Percentiles rank a stretch among this genome's conserved stretches.
Evolutionary conservation across 176 grass and related monocot genomes (phyloP).

Genomic region (Zizania latifolia): DNA sequence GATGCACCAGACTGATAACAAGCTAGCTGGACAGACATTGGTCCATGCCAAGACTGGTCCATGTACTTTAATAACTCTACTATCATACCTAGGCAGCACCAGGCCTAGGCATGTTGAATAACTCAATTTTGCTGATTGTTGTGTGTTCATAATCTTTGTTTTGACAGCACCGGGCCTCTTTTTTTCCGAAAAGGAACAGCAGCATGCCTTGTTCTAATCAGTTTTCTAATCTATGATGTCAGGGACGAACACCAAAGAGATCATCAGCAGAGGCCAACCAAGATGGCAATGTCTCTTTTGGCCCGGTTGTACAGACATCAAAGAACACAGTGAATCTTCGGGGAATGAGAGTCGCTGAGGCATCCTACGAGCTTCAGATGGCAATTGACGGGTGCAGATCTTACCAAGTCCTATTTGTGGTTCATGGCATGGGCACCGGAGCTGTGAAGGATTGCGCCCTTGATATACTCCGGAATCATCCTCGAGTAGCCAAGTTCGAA

Average conservation of each 20-base stretch:
- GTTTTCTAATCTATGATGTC: neutral
- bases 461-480: conserved; percentile 42
- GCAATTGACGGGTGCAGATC: conserved; percentile 49
- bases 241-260: conserved; percentile 15
- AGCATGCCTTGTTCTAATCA: neutral
- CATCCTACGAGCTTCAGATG: conserved; percentile 42
- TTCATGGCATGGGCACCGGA: conserved; percentile 63
- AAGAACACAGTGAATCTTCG: conserved; percentile 67
- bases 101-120: neutral
- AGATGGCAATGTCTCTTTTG: conserved; percentile 29
- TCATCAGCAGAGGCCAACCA: neutral
- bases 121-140: neutral
- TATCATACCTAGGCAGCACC: conserved; percentile 6
- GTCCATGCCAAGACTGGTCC: conserved; percentile 34
- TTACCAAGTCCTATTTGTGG: conserved; percentile 44
- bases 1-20: conserved; percentile 27
- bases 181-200: too few species aligned
- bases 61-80: conserved; percentile 22
- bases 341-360: conserved; percentile 50
- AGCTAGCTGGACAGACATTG: conserved; percentile 31
- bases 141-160: neutral
- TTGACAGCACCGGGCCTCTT: neutral
- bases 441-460: conserved; percentile 50
- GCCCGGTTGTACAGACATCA: conserved; percentile 50
- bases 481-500: conserved; percentile 55